A percentile compares a stretch with the other conserved stretches of the same genome.
Evolutionary conservation across 768 basidiomycete genomes (phyloP).

Genomic region (Crepidotus variabilis): DNA sequence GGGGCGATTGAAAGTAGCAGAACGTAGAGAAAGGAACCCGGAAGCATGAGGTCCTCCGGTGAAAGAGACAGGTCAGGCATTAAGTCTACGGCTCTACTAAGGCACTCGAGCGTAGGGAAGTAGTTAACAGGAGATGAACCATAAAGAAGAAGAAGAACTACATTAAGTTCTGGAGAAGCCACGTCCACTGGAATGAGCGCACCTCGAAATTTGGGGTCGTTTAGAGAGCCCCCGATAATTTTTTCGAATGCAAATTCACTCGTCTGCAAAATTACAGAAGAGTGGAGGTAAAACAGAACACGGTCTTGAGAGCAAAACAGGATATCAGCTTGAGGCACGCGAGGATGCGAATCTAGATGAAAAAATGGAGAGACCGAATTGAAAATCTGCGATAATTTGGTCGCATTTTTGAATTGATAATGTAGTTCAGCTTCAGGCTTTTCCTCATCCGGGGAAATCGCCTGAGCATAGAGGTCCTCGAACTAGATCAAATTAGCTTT

Average conservation of each 20-base stretch:
- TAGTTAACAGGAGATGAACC: slow-evolving; percentile 43
- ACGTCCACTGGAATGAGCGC: slow-evolving; percentile 40
- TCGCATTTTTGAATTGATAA: no score
- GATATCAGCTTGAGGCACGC: slow-evolving; percentile 11
- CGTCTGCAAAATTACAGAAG: slow-evolving; percentile 33
- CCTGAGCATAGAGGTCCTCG: no score
- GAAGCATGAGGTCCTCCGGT: slow-evolving; percentile 19
- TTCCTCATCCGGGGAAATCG: no score
- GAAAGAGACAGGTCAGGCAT: slow-evolving; percentile 18
- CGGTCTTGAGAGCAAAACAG: slow-evolving; percentile 52
- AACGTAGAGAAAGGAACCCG: slow-evolving; percentile 21
- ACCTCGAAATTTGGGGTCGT: slow-evolving; percentile 9
- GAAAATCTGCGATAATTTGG: not conserved
- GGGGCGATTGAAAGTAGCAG: slow-evolving; percentile 29
- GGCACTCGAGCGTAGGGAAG: slow-evolving; percentile 42
- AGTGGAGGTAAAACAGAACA: slow-evolving; percentile 62
- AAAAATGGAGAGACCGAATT: slow-evolving; percentile 24
- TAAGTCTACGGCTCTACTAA: slow-evolving; percentile 38
- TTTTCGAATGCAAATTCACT: slow-evolving; percentile 45
- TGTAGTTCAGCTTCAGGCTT: no score
- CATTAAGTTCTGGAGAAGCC: slow-evolving; percentile 41
- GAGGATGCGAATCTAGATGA: slow-evolving; percentile 16
- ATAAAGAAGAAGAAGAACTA: slow-evolving; percentile 53
- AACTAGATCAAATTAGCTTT: no score
- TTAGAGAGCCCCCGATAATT: slow-evolving; percentile 22